phyloP scores from a whole-genome alignment of 495 filamentous ascomycete genomes.

The Acidiella bohemica region DNA sequence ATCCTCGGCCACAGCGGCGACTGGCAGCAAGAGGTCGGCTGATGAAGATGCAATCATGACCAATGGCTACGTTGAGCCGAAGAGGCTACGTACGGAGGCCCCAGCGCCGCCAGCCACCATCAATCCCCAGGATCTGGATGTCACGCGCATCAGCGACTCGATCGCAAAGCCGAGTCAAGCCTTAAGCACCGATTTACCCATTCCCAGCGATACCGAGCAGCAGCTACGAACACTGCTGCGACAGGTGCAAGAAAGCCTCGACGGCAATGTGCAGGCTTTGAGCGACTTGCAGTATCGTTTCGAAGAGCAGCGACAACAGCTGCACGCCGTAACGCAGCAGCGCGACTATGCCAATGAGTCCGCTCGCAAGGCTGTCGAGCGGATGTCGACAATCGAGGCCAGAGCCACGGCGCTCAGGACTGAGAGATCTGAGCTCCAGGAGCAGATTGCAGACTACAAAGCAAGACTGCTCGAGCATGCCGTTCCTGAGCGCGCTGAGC shows the following conservation, averaged over 20 bases:
- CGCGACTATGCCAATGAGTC: conserved; percentile 6
- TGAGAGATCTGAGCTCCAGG: conserved; percentile 7
- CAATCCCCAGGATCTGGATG: conserved; percentile 12
- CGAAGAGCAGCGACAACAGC: conserved; percentile 16
- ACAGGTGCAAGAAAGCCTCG: conserved; percentile 4
- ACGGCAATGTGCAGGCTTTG: conserved; percentile 12
- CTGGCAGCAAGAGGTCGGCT: neutral
- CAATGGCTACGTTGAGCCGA: neutral
- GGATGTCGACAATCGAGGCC: conserved; percentile 5
- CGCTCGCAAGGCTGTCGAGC: conserved; percentile 1
- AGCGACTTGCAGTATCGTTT: conserved; percentile 15
- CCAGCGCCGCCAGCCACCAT: conserved; percentile 2
- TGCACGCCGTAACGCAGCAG: conserved; percentile 3
- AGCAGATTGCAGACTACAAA: conserved; percentile 14
- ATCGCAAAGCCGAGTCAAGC: conserved; percentile 11
- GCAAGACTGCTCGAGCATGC: conserved; percentile 10
- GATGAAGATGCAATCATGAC: neutral
- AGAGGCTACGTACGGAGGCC: conserved; percentile 1
- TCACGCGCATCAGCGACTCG: conserved; percentile 22
- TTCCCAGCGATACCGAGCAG: conserved; percentile 4
- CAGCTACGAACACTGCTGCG: conserved; percentile 8
- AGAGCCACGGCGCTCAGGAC: conserved; percentile 5
- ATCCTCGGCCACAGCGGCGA: neutral
- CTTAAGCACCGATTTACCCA: neutral
- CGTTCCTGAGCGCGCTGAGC: conserved; percentile 14